These are phyloP conservation scores for Cephaloascus fragrans DNA, from an alignment of 805 yeast genomes.

Conservation along the genomic window DNA sequence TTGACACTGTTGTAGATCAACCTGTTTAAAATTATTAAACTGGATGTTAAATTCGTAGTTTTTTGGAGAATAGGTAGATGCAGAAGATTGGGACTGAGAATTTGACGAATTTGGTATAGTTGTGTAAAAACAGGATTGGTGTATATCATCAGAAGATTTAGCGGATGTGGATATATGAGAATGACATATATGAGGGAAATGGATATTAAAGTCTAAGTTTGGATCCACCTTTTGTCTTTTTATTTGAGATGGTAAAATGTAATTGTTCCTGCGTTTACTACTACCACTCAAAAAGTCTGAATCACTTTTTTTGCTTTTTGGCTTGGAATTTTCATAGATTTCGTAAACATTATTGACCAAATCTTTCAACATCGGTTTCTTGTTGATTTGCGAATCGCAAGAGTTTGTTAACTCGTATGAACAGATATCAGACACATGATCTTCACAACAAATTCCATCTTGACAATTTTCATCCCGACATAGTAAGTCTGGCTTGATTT, in stretches of 20 bases:
- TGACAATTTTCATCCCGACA: neutral
- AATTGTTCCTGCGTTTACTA: constrained; percentile 3
- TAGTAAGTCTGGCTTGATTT: neutral
- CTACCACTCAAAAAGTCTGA: neutral
- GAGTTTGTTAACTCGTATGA: constrained; percentile 6
- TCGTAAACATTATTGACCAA: constrained; percentile 25
- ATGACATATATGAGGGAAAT: constrained; percentile 30
- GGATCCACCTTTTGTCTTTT: constrained; percentile 3
- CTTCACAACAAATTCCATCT: neutral
- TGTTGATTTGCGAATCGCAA: constrained; percentile 19
- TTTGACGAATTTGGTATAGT: constrained; percentile 13
- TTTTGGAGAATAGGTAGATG: neutral
- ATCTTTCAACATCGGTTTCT: constrained; percentile 25
- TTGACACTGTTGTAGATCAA: constrained; percentile 30
- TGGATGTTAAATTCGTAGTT: constrained; percentile 29
- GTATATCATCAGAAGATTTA: constrained; percentile 12
- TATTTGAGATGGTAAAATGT: constrained; percentile 2
- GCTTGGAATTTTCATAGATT: constrained; percentile 10
- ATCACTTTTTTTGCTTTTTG: neutral
- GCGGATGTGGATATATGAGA: constrained; percentile 4
- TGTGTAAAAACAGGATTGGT: constrained; percentile 38
- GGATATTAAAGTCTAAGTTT: constrained; percentile 16
- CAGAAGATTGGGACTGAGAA: neutral
- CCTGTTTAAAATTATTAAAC: constrained; percentile 19
- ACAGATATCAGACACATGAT: neutral